Evolutionary conservation across 176 grass and related monocot genomes (phyloP), one percentile per base, ranked within the genome.

Genomic region (Leersia perrieri): DNA sequence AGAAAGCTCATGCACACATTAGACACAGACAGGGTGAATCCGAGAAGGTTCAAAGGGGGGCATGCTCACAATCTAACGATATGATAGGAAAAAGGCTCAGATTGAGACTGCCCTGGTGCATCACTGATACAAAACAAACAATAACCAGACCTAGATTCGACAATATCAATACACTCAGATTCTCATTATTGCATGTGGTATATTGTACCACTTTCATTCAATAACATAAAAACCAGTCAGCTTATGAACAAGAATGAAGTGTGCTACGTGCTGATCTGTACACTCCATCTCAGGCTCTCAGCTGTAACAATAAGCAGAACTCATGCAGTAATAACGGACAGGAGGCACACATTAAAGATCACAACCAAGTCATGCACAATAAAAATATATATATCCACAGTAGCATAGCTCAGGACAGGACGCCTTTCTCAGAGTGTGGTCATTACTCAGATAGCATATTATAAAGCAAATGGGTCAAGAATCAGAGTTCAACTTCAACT

Each of bases 201-300:
- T 28, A 29, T 25, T 32, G 36, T 61, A 81, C 33, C 55, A 73
- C 9, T 11, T 65, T 58, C 65, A 60, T 81, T 41, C 34, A 76
- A 81, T 22, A 69, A 77, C 18, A 63, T 31, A 77, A n/a, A 13
- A 86, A 45, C 45, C 5, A 82, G 66, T 49, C 77, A 77, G 70
- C 40, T 53, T 23, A 73, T 10, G 3, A 11, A 62, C 63, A 60
- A 76, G 31, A 60, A 83, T 75, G 33, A 65, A 35, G 28, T 65
- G 28, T 65, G 57, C 60, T 74, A 74, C 20, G 14, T 75, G 87
- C 38, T 33, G 33, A 84, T 51, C 62, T 76, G 65, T 64, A 79
- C 61, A 73, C 27, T 64, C 33, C 1, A 47, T 53, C 13, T 53
- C 35, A 29, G 39, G 9, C 49, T 53, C 49, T 36, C 63, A 75